Percentiles rank a stretch among this genome's conserved stretches.
phyloP scores from a whole-genome alignment of 129 eudicot genomes.

The Rutidosis leptorrhynchoides region DNA sequence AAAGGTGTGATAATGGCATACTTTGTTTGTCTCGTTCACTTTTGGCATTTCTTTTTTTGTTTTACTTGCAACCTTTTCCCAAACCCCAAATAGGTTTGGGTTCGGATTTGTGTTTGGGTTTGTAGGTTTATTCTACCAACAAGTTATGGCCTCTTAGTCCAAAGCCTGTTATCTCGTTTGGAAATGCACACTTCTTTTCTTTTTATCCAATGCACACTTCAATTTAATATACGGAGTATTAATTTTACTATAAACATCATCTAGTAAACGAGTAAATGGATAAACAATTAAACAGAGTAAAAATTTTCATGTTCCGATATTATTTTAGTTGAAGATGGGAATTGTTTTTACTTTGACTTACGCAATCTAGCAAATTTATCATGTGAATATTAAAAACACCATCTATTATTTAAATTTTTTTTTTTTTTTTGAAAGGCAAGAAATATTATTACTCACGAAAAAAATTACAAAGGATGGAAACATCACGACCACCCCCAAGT shows the following conservation, averaged over 20 bases:
- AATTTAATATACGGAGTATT: not conserved
- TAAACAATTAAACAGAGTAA: too few species aligned
- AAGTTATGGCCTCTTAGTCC: constrained; percentile 27
- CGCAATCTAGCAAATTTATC: too few species aligned
- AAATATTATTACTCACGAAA: too few species aligned
- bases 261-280: too few species aligned
- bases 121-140: constrained; percentile 21
- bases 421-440: too few species aligned
- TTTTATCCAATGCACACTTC: not conserved
- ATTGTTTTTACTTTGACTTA: too few species aligned
- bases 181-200: constrained; percentile 8
- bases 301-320: too few species aligned
- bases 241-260: constrained; percentile 3
- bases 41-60: constrained; percentile 29
- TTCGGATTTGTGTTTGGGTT: constrained; percentile 3
- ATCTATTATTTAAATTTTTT: too few species aligned
- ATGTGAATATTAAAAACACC: too few species aligned
- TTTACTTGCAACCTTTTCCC: constrained; percentile 30
- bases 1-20: constrained; percentile 30
- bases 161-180: constrained; percentile 26
- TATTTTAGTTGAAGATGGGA: too few species aligned
- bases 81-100: constrained; percentile 22
- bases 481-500: too few species aligned
- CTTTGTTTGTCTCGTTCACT: constrained; percentile 29
- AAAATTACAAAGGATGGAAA: too few species aligned